Conservation (phyloP, 768 basidiomycete species). For the Zangia roseola region DNA sequence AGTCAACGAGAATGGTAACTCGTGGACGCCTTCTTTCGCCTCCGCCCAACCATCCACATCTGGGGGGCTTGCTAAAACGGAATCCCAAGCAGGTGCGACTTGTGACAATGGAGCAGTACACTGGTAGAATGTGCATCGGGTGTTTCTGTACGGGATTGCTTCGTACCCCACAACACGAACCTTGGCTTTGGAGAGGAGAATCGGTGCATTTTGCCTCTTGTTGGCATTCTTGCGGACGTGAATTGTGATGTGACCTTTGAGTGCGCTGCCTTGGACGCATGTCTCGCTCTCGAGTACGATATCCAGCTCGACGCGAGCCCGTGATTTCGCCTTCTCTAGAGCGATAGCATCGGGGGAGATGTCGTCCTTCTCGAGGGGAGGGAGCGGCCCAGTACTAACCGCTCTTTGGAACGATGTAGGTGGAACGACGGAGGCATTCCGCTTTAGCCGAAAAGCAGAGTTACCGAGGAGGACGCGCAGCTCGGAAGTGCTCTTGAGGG, state of each 20-base stretch:
- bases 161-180: conserved; percentile 85
- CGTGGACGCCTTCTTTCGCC: conserved; percentile 65
- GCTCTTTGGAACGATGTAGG: conserved; percentile 13
- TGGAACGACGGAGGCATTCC: conserved; percentile 47
- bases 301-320: conserved; percentile 79
- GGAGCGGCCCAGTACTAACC: conserved; percentile 2
- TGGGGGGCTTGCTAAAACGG: conserved; percentile 42
- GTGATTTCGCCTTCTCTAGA: conserved; percentile 71
- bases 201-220: conserved; percentile 48
- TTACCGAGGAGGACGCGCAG: conserved; percentile 65
- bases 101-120: conserved; percentile 54
- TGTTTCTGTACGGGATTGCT: conserved; percentile 52
- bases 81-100: conserved; percentile 44
- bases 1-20: conserved; percentile 69
- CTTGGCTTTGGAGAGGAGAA: conserved; percentile 73
- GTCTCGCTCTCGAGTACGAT: conserved; percentile 72
- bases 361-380: conserved; percentile 7
- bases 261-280: conserved; percentile 74
- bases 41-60: conserved; percentile 63
- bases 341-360: conserved; percentile 33
- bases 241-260: conserved; percentile 70
- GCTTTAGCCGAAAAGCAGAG: conserved; percentile 52
- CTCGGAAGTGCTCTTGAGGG: conserved; percentile 52
- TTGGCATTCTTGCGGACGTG: conserved; percentile 54
- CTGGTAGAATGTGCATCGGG: conserved; percentile 83